These are phyloP conservation scores for Sporisorium scitamineum DNA, from an alignment of 1,284 basidiomycete species.

Conservation along the genomic window DNA sequence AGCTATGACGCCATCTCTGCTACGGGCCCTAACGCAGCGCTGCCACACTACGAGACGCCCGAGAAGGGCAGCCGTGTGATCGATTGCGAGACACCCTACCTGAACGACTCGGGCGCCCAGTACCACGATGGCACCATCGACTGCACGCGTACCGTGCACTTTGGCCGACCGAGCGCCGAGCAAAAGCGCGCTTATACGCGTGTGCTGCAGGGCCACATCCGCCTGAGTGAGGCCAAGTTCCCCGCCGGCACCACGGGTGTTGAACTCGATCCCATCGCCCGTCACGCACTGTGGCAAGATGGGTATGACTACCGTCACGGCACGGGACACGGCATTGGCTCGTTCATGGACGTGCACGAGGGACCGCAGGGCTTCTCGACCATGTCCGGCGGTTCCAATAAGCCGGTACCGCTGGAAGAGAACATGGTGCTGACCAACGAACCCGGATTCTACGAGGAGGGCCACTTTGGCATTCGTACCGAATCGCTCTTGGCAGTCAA, in stretches of 20 bases:
- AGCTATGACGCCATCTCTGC: slow-evolving; percentile 67
- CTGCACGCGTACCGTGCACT: slow-evolving; percentile 65
- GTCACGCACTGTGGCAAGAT: slow-evolving; percentile 61
- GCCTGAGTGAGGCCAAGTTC: slow-evolving; percentile 54
- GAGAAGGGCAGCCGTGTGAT: slow-evolving; percentile 53
- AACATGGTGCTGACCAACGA: slow-evolving; percentile 64
- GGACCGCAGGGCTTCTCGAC: slow-evolving; percentile 61
- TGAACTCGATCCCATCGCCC: slow-evolving; percentile 60
- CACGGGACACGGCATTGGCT: slow-evolving; percentile 64
- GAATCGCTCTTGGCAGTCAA: slow-evolving; percentile 61
- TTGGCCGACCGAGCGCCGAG: slow-evolving; percentile 60
- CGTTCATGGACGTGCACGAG: slow-evolving; percentile 64
- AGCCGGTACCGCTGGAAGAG: slow-evolving; percentile 47
- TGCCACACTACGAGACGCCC: slow-evolving; percentile 68
- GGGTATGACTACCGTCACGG: slow-evolving; percentile 62
- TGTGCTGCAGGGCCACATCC: slow-evolving; percentile 65
- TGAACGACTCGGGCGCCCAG: slow-evolving; percentile 65
- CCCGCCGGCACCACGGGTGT: slow-evolving; percentile 62
- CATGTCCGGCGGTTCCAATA: slow-evolving; percentile 52
- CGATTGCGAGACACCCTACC: slow-evolving; percentile 59
- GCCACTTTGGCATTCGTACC: slow-evolving; percentile 63
- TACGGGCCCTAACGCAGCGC: slow-evolving; percentile 61
- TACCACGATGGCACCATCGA: slow-evolving; percentile 67
- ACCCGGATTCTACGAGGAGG: slow-evolving; percentile 66
- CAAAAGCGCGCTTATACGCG: slow-evolving; percentile 65